These are phyloP conservation scores for Raffaelea deltoideospora DNA, from an alignment of 2,329 filamentous ascomycete genomes.

Conservation along the genomic window DNA sequence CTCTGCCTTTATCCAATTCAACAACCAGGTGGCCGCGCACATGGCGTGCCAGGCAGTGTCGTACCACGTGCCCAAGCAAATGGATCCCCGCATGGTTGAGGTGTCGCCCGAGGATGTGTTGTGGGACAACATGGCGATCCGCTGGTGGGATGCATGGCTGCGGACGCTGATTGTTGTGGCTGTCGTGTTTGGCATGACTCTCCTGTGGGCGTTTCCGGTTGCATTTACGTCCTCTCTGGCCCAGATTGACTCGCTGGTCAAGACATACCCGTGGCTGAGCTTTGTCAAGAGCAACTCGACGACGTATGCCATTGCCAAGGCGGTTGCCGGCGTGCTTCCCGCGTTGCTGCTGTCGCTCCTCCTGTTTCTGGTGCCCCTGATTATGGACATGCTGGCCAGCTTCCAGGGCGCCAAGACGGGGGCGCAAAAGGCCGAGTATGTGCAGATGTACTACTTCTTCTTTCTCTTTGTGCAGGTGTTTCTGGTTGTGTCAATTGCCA, in stretches of 20 bases:
- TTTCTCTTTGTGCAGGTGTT: slow-evolving; percentile 95
- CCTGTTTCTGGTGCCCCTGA: slow-evolving; percentile 65
- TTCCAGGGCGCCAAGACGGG: slow-evolving; percentile 74
- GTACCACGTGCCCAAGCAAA: slow-evolving; percentile 83
- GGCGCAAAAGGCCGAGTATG: slow-evolving; percentile 61
- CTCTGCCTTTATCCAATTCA: slow-evolving; percentile 96
- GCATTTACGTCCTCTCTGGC: slow-evolving; percentile 74
- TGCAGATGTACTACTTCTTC: slow-evolving; percentile 83
- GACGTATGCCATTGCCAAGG: slow-evolving; percentile 45
- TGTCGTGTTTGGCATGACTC: slow-evolving; percentile 57
- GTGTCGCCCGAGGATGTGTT: slow-evolving; percentile 85
- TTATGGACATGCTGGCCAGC: slow-evolving; percentile 57
- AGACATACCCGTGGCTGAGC: slow-evolving; percentile 47
- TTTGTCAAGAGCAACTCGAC: slow-evolving; percentile 48
- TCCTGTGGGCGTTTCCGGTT: slow-evolving; percentile 84
- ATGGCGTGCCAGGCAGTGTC: slow-evolving; percentile 93
- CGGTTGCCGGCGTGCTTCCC: slow-evolving; percentile 74
- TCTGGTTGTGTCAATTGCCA: slow-evolving; percentile 76
- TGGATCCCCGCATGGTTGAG: slow-evolving; percentile 85
- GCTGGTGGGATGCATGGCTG: slow-evolving; percentile 83
- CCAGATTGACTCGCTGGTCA: slow-evolving; percentile 57
- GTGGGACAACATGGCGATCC: slow-evolving; percentile 94
- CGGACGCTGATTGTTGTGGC: slow-evolving; percentile 50
- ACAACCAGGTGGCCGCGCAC: slow-evolving; percentile 90
- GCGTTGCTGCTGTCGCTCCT: slow-evolving; percentile 62